Base-by-base conservation (phyloP, 306 rosid genomes). In the Astragalus glycyphyllos region DNA sequence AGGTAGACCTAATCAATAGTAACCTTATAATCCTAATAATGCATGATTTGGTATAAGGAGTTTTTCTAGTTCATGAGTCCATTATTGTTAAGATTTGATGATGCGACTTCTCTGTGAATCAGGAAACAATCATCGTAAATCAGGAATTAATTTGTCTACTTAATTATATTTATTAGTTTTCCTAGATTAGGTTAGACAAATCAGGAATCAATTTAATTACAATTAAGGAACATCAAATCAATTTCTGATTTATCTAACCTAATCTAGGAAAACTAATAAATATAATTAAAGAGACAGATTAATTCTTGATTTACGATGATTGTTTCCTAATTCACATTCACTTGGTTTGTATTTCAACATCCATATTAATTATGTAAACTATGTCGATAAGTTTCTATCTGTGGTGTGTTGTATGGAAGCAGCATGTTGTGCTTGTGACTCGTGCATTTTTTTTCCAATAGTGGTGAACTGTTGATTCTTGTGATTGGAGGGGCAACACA, bases 381-480 rank as follows among this genome's bases (percentile, higher is more conserved):
- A 38, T 34, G 45, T 56, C 38, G 67, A 71, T 59, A 53, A 55
- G 50, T 55, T 16, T 8, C 15, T 47, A 47, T 14, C 41, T 54
- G 15, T 46, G 8, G 49, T 13, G 49, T 13, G 69, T 54, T 80
- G 63, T 59, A 20, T 55, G 66, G 46, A 48, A 42, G 53, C 34
- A 23, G 71, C 82, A 65, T 72, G 76, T 80, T 86, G 60, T 74
- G 61, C 77, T 26, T 2, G 0, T 20, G 1, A 20, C 81, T 79
- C 83, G 68, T 80, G 88, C 73, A 60, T 64, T 69, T 70, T 69
- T 70, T 55, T 76, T 64, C 62, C 17, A 77, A 66, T 69, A 26
- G 73, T 46, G 68, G 56, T 17, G 47, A 65, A 45, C 65, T 68
- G 44, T 41, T 55, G 45, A 34, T 65, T 55, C 71, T 69, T 41